Evolutionary conservation across 306 rosid genomes (phyloP), one percentile per base, ranked within the genome.

Genomic region (Styphnolobium japonicum): DNA sequence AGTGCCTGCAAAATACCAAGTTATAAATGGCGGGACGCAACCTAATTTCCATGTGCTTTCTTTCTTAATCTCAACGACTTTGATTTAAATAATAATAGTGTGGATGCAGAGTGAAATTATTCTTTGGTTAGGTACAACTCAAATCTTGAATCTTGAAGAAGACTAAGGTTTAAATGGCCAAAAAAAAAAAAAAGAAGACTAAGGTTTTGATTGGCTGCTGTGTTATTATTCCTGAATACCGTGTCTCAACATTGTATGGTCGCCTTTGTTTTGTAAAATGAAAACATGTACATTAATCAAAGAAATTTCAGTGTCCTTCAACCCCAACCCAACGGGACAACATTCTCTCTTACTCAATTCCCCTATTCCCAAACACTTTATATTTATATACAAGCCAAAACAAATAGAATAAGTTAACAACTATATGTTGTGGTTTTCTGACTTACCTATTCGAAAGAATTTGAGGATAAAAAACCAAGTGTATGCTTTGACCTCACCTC

Each of bases 51-150:
- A 4, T 61, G 23, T 18, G 49, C 23, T 40, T 53, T 40, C 49
- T 40, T 25, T 67, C 68, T 55, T 6, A 11, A 55, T 78, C 27
- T 63, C 21, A 79, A 49, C 6, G 21, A 79, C 77, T 70, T 46
- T 42, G 10, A 48, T 16, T 49, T 16, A 70, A 27, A 27, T 27
- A 48, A 70, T 48, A 31, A 2, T 70, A 11, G 12, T 18, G 8
- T 27, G 45, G 39, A 39, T 11, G 22, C 2, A 5, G 22, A 0
- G n/a, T 4, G 43, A 6, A 46, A 14, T 79, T 63, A 14, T 79
- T 63, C 31, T 33, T 45, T 18, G 31, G 71, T 64, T 78, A 55
- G 80, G 72, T 83, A 21, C 40, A 71, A 34, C 11, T 11, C 63
- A 77, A 61, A 45, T 21, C 15, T 43, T 45, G 40, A 74, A 4